A percentile compares a stretch with the other conserved stretches of the same genome.
Evolutionary conservation across 2,329 filamentous ascomycete genomes (phyloP).

Genomic region (Exophiala viscosa): DNA sequence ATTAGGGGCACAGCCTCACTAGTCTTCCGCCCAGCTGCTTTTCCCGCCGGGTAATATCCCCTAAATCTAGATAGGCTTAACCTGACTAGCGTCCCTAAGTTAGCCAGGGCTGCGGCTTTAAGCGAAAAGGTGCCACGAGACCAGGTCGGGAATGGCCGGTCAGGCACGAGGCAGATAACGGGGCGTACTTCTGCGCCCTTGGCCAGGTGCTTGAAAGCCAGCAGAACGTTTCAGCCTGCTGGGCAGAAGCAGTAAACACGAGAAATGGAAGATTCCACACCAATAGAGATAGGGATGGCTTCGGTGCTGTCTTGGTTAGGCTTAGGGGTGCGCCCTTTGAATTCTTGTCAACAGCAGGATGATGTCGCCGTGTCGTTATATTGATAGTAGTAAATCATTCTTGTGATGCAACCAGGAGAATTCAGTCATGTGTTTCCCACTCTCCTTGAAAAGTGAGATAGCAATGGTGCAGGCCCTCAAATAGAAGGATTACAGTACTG

Average conservation of each 20-base stretch:
- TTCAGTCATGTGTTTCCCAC: not conserved
- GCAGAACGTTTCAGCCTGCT: conserved; percentile 22
- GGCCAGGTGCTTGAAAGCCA: conserved; percentile 2
- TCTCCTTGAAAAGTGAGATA: not conserved
- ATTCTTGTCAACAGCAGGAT: not conserved
- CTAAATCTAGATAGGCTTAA: not conserved
- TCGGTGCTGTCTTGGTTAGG: not conserved
- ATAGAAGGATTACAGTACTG: not conserved
- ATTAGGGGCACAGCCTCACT: no score
- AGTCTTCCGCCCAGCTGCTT: no score
- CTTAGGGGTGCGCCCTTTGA: conserved; percentile 3
- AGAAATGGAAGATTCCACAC: conserved; percentile 11
- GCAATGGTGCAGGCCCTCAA: not conserved
- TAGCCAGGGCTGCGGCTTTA: not conserved
- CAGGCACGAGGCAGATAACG: conserved; percentile 21
- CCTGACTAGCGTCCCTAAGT: not conserved
- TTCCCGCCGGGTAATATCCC: not conserved
- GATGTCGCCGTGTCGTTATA: not conserved
- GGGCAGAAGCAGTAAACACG: conserved; percentile 3
- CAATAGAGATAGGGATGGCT: not conserved
- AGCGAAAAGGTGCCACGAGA: conserved; percentile 10
- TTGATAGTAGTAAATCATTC: not conserved
- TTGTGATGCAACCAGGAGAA: not conserved
- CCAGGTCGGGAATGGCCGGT: conserved; percentile 19
- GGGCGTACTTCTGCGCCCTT: not conserved